phyloP scores from a whole-genome alignment of 2,329 filamentous ascomycete species.

The Rutstroemia sp. region DNA sequence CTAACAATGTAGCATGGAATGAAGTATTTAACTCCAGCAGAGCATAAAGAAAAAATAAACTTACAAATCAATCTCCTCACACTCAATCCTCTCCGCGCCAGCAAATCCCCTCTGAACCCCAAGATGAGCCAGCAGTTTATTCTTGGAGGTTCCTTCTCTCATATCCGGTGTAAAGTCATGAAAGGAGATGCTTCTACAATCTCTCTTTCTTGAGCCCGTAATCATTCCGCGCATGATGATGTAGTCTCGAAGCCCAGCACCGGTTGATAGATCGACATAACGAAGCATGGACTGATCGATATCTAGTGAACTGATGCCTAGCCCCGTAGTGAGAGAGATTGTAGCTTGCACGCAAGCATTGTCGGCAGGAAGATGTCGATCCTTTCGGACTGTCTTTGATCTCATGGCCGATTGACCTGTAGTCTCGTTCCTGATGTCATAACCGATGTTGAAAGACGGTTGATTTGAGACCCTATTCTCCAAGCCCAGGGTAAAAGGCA shows the following conservation, averaged over 20 bases:
- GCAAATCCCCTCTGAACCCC: constrained; percentile 1
- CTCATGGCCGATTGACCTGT: background rate
- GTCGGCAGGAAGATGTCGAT: too few relatives aligned
- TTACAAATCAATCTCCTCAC: constrained; percentile 26
- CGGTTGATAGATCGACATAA: constrained; percentile 10
- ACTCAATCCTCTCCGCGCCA: constrained; percentile 13
- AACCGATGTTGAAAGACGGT: background rate
- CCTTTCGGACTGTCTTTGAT: background rate
- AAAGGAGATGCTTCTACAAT: constrained; percentile 21
- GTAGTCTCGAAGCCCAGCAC: constrained; percentile 23
- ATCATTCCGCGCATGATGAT: constrained; percentile 18
- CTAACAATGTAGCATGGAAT: background rate
- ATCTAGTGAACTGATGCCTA: too few relatives aligned
- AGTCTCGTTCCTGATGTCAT: background rate
- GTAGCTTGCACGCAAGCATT: too few relatives aligned
- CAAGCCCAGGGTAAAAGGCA: constrained; percentile 14
- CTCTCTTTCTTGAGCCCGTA: constrained; percentile 9
- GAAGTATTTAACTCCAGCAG: background rate
- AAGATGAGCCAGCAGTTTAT: constrained; percentile 20
- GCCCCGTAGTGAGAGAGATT: background rate
- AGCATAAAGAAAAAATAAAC: constrained; percentile 5
- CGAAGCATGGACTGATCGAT: background rate
- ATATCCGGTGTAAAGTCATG: constrained; percentile 25
- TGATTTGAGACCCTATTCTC: background rate
- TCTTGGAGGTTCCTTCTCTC: constrained; percentile 10